These are phyloP conservation scores for Hemerocallis citrina DNA, from an alignment of 106 monocot genomes.

Conservation along the genomic window DNA sequence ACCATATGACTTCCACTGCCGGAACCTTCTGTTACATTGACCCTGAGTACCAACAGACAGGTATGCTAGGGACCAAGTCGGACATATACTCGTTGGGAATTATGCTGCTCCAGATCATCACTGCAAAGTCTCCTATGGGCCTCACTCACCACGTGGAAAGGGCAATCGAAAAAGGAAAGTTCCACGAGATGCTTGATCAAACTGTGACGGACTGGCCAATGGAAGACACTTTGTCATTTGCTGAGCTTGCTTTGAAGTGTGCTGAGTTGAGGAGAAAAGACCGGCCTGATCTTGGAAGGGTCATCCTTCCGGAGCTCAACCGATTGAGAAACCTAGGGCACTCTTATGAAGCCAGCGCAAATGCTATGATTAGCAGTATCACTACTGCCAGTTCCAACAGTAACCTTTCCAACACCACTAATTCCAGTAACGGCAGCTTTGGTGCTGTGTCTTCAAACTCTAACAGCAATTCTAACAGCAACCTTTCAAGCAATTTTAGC, in stretches of 20 bases:
- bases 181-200: slow-evolving; percentile 52
- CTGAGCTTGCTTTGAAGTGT: slow-evolving; percentile 53
- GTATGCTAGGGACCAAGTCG: slow-evolving; percentile 72
- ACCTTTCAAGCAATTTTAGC: no score
- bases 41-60: slow-evolving; percentile 89
- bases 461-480: no score
- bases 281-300: slow-evolving; percentile 40
- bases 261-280: slow-evolving; percentile 60
- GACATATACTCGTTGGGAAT: slow-evolving; percentile 79
- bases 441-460: no score
- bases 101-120: slow-evolving; percentile 73
- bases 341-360: slow-evolving; percentile 9
- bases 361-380: no score
- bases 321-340: slow-evolving; percentile 33
- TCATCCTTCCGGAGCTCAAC: slow-evolving; percentile 57
- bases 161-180: slow-evolving; percentile 50
- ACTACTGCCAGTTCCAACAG: not conserved
- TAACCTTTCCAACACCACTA: not conserved
- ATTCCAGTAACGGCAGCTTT: no score
- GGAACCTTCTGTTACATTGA: slow-evolving; percentile 90
- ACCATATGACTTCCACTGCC: slow-evolving; percentile 69
- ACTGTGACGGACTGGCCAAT: slow-evolving; percentile 38
- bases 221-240: slow-evolving; percentile 43
- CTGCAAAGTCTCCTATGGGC: slow-evolving; percentile 74
- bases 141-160: slow-evolving; percentile 60